Conservation (phyloP, 306 rosid species). For the Glycine tomentella region DNA sequence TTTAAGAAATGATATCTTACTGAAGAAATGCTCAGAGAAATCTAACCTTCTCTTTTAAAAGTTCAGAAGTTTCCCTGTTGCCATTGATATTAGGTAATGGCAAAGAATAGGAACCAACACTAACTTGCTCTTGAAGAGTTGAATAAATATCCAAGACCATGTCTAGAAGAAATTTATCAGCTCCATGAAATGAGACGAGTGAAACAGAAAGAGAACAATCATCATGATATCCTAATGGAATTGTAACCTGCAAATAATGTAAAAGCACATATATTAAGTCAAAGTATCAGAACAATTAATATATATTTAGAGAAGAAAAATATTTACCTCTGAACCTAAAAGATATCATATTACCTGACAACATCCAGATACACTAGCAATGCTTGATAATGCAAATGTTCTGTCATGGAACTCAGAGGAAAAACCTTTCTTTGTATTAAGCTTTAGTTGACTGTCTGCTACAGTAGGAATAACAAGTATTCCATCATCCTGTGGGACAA, state of each 20-base stretch:
- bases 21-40: background rate
- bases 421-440: conserved; percentile 49
- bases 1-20: no score
- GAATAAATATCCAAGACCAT: conserved; percentile 75
- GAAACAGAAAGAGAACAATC: conserved; percentile 75
- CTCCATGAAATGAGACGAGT: conserved; percentile 70
- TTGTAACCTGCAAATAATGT: conserved; percentile 63
- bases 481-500: conserved; percentile 62
- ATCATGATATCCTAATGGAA: conserved; percentile 77
- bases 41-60: conserved; percentile 84
- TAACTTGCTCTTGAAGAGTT: conserved; percentile 67
- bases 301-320: conserved; percentile 6
- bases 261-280: conserved; percentile 18
- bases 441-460: conserved; percentile 57
- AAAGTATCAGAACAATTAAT: conserved; percentile 37
- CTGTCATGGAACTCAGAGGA: conserved; percentile 59
- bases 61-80: conserved; percentile 75
- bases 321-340: conserved; percentile 26
- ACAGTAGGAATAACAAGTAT: conserved; percentile 62
- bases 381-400: conserved; percentile 56
- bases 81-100: conserved; percentile 65
- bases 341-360: conserved; percentile 71
- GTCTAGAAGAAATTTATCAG: conserved; percentile 91
- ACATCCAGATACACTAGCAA: conserved; percentile 66
- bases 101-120: conserved; percentile 47